These are phyloP conservation scores for Quillaja saponaria DNA, from an alignment of 306 rosid species.

Conservation along the genomic window DNA sequence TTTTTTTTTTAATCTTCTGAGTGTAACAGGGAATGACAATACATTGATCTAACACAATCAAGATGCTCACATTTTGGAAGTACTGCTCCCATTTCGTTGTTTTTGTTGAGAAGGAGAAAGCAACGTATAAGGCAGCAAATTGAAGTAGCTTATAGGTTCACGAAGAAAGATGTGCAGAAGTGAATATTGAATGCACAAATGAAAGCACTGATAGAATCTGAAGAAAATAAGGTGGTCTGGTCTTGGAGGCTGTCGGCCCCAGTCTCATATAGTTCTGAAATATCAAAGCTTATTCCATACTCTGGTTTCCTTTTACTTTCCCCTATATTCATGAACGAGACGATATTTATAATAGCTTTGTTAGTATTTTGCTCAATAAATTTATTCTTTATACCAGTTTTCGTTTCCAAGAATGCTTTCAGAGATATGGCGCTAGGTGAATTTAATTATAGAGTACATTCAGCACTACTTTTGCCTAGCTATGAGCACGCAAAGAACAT, in stretches of 20 bases:
- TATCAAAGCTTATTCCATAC: constrained; percentile 37
- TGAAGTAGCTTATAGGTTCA: constrained; percentile 29
- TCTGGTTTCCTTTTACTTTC: constrained; percentile 15
- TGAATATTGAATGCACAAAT: constrained; percentile 21
- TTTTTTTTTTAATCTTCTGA: not conserved
- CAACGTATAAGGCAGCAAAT: constrained; percentile 12
- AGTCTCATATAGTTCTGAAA: constrained; percentile 20
- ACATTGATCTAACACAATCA: constrained; percentile 9
- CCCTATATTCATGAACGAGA: not conserved
- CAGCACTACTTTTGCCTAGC: too few species aligned
- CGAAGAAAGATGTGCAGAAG: constrained; percentile 22
- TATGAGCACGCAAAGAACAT: too few species aligned
- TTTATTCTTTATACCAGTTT: too few species aligned
- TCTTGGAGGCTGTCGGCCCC: constrained; percentile 27
- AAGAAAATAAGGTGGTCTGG: constrained; percentile 7
- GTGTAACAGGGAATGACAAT: not conserved
- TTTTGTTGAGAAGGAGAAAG: constrained; percentile 24
- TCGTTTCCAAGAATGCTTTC: too few species aligned
- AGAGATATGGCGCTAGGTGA: too few species aligned
- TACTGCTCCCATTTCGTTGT: constrained; percentile 35
- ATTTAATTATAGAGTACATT: too few species aligned
- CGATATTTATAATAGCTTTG: too few species aligned
- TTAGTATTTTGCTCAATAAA: too few species aligned
- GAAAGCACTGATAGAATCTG: constrained; percentile 19
- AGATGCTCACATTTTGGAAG: constrained; percentile 4